phyloP scores from a whole-genome alignment of 2,329 filamentous ascomycete species.

The Chrysoporthe puriensis region DNA sequence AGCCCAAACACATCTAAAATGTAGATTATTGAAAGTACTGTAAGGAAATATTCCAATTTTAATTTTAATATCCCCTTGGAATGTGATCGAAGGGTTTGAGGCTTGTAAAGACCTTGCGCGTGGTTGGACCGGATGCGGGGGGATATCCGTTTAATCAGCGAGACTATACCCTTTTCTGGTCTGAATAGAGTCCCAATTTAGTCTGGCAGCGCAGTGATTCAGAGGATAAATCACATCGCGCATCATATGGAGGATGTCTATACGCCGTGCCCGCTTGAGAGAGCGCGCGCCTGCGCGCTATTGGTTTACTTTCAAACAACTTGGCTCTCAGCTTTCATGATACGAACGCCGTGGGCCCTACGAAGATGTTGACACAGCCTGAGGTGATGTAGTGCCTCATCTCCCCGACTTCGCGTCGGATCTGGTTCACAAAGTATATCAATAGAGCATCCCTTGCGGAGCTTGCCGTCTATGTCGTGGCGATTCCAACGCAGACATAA shows the following conservation, averaged over 20 bases:
- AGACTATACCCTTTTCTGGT: conserved; percentile 26
- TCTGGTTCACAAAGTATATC: not conserved
- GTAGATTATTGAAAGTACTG: not conserved
- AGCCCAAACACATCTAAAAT: not conserved
- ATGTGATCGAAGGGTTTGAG: not conserved
- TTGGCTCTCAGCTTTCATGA: not conserved
- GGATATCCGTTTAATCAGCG: not conserved
- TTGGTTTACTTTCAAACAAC: not conserved
- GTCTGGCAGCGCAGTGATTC: not conserved
- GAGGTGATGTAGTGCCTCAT: not conserved
- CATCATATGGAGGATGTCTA: not conserved
- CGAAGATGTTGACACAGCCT: not conserved
- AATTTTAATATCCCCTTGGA: not conserved
- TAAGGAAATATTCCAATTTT: not conserved
- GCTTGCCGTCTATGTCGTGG: not conserved
- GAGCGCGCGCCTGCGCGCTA: too few relatives aligned
- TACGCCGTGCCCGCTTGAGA: too few relatives aligned
- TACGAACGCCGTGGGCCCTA: too few relatives aligned
- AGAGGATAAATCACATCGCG: not conserved
- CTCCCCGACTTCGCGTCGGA: not conserved
- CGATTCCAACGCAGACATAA: not conserved
- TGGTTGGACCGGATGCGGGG: not conserved
- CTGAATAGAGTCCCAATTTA: conserved; percentile 24
- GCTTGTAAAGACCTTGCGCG: not conserved
- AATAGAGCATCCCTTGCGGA: not conserved